Base-by-base conservation (phyloP, 768 basidiomycete species). In the Lentinus tigrinus region DNA sequence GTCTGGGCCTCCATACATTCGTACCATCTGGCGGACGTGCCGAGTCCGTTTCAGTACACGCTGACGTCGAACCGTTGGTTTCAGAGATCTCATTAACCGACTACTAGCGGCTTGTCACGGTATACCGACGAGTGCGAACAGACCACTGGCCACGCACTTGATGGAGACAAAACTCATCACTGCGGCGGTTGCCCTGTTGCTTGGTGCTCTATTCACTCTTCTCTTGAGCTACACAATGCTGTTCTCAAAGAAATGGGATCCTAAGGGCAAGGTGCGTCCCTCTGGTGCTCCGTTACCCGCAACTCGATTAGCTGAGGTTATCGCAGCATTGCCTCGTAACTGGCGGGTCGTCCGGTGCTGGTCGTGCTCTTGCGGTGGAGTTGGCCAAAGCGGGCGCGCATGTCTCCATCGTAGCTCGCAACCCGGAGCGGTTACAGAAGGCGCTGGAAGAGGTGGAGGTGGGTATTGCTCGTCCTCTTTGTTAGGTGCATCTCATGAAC, bases 351-450 rank as follows among this genome's bases (percentile, higher is more conserved):
- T 78, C 85, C 14, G 94, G 94, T 0, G 82, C 95, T 0, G 94
- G 94, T 1, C 79, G 93, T 2, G 81, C 85, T 0, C 74, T 95
- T 8, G 89, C 93, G 1, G 77, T 80, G 27, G 73, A 87, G 16
- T 78, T 96, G 2, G 81, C 82, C 14, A 73, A 76, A 58, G 77
- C 77, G 57, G 94, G 95, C 0, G 92, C 93, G 0, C 80, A 92
- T 61, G 87, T 95, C 3, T 91, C 90, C 7, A 92, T 95, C 58
- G 88, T 95, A 10, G 93, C 93, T 7, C 79, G 93, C 13, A 85
- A 88, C 51, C 78, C 88, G 65, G 76, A 75, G 44, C 85, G 81
- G 57, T 73, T 95, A 11, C 78, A 84, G 52, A 74, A 72, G 16
- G 89, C 92, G 0, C 65, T 90, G 23, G 73, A 71, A 31, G 73